phyloP scores from a whole-genome alignment of 495 filamentous ascomycete genomes.

The Corynascus novoguineensis region DNA sequence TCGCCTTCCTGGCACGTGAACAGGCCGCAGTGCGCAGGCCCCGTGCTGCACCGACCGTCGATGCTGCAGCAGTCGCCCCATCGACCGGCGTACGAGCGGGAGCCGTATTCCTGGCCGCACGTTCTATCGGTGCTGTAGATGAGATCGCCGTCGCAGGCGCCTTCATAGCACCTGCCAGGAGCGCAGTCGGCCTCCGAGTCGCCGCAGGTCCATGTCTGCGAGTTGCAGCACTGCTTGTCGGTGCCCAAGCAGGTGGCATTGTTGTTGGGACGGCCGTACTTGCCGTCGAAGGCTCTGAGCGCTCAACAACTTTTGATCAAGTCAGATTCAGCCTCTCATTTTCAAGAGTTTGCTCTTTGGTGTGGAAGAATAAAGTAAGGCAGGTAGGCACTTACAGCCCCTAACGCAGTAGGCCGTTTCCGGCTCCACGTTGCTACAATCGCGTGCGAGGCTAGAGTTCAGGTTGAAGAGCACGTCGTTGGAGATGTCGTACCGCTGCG shows the following conservation, averaged over 20 bases:
- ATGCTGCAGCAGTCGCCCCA: slow-evolving; percentile 31
- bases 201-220: slow-evolving; percentile 28
- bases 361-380: background rate
- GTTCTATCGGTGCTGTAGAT: slow-evolving; percentile 25
- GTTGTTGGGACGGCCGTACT: slow-evolving; percentile 28
- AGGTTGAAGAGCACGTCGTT: slow-evolving; percentile 20
- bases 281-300: slow-evolving; percentile 20
- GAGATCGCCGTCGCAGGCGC: slow-evolving; percentile 20
- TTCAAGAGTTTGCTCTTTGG: background rate
- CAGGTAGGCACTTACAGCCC: slow-evolving; percentile 24
- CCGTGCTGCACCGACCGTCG: slow-evolving; percentile 12
- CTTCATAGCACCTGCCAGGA: slow-evolving; percentile 30
- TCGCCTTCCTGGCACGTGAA: background rate
- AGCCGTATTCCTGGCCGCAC: slow-evolving; percentile 23
- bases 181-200: slow-evolving; percentile 26
- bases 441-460: slow-evolving; percentile 19
- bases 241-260: slow-evolving; percentile 30
- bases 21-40: background rate
- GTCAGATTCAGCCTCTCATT: slow-evolving; percentile 1
- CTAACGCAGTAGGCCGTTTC: slow-evolving; percentile 26
- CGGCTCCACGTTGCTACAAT: slow-evolving; percentile 25
- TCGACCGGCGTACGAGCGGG: slow-evolving; percentile 19
- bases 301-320: slow-evolving; percentile 24
- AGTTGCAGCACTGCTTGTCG: slow-evolving; percentile 23
- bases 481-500: slow-evolving; percentile 13